Base-by-base conservation (phyloP, 768 basidiomycete genomes). In the Melanogaster broomeanus region DNA sequence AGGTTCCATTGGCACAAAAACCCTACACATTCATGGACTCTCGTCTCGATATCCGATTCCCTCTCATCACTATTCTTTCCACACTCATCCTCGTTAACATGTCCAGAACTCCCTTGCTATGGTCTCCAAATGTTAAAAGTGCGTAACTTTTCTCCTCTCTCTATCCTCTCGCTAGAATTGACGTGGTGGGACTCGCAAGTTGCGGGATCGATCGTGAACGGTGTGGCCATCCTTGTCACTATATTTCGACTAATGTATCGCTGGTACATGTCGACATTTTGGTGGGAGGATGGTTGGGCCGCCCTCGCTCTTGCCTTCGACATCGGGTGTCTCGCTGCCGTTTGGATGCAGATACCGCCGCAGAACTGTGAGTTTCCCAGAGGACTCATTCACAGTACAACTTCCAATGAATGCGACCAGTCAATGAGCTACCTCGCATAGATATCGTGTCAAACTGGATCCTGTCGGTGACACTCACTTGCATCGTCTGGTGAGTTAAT, bases 261-360 rank as follows among this genome's bases (percentile, higher is more conserved):
- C 37, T 61, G 52, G 46, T 37, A 30, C 35, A 44, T 57, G 24
- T 48, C 50, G 15, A 57, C 24, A 22, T 59, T 64, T 49, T 57
- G 59, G 52, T 68, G 65, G 65, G 65, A 66, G 21, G 65, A 66
- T 27, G 37, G 52, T 28, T 68, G 65, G 65, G 65, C 65, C 6
- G 43, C 49, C 2, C 9, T 57, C 27, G 64, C 65, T 7, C 64
- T 66, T 30, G 15, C 61, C 41, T 59, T 41, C 34, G 64, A 60
- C 33, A 40, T 64, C 7, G 40, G 8, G 10, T 66, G 61, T 48
- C 49, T 66, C 7, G 39, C 35, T 24, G 49, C 56, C 40, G 9
- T 63, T 12, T 68, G 66, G 65, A 56, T 57, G 21, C 28, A 43
- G n/a, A 5, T 16, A 31, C 1, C 18, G 5, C 52, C 53, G 0